Evolutionary conservation across 208 protist genomes (phyloP).

Genomic region (Balamuthia mandrillaris): DNA sequence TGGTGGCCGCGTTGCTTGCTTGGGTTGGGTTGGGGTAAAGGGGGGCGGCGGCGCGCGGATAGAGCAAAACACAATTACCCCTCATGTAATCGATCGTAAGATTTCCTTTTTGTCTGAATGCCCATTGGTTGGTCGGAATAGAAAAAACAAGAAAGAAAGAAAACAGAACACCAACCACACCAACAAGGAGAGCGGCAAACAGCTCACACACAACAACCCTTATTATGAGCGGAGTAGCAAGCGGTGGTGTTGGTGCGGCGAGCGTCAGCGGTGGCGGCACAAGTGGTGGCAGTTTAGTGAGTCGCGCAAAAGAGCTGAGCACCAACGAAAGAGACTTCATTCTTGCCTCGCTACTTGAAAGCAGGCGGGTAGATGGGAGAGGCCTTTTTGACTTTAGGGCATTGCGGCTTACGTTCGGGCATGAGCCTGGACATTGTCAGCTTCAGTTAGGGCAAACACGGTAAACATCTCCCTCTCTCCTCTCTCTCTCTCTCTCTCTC

Average conservation of each 20-base stretch:
- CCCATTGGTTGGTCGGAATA: too few species aligned
- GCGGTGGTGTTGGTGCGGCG: background rate
- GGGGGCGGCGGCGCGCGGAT: too few species aligned
- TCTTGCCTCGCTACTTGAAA: background rate
- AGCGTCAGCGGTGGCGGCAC: background rate
- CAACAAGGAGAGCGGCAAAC: too few species aligned
- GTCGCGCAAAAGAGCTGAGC: background rate
- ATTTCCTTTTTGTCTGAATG: too few species aligned
- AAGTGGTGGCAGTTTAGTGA: background rate
- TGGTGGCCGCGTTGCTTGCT: too few species aligned
- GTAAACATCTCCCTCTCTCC: background rate
- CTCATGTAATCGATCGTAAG: too few species aligned
- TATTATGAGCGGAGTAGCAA: background rate
- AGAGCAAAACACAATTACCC: too few species aligned
- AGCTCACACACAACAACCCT: too few species aligned
- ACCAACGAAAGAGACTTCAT: slow-evolving; percentile 41
- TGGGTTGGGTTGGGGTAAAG: too few species aligned
- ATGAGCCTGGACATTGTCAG: background rate
- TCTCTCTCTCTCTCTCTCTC: background rate
- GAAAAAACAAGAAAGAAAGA: too few species aligned
- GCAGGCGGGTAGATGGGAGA: slow-evolving; percentile 54
- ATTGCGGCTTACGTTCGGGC: slow-evolving; percentile 32
- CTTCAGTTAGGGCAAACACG: background rate
- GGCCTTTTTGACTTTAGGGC: slow-evolving; percentile 36
- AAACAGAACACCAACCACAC: too few species aligned